These are phyloP conservation scores for Neopestalotiopsis rosae DNA, from an alignment of 2,329 filamentous ascomycete species.

Conservation along the genomic window DNA sequence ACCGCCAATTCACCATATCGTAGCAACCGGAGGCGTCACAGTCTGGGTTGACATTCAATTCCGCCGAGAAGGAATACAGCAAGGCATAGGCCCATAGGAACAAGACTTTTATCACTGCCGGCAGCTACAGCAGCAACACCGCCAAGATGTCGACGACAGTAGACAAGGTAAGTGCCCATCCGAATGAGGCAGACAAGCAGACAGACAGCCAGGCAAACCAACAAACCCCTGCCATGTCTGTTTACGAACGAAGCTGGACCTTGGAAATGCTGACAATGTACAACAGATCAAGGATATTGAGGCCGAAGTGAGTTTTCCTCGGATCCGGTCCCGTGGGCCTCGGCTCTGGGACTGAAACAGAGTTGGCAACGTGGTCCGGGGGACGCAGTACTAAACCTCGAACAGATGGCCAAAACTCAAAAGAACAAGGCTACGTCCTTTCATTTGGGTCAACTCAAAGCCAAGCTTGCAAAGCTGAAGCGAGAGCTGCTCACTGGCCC, in stretches of 20 bases:
- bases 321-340: conserved; percentile 18
- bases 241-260: conserved; percentile 17
- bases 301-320: conserved; percentile 73
- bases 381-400: conserved; percentile 24
- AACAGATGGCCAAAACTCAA: conserved; percentile 90
- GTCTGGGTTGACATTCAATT: background rate
- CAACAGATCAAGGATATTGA: conserved; percentile 93
- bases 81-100: background rate
- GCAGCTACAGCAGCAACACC: background rate
- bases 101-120: background rate
- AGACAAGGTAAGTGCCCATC: conserved; percentile 75
- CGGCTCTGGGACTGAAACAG: conserved; percentile 10
- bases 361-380: background rate
- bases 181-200: background rate
- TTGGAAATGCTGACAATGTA: conserved; percentile 37
- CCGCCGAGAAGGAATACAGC: background rate
- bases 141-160: conserved; percentile 92
- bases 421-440: conserved; percentile 97
- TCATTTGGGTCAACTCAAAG: conserved; percentile 95
- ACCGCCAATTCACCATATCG: conserved; percentile 1
- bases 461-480: conserved; percentile 97
- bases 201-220: too few relatives aligned
- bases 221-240: conserved; percentile 15
- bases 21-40: background rate
- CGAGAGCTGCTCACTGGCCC: conserved; percentile 86